Conservation (phyloP, 2,329 filamentous ascomycete genomes). For the Dothiorella sarmentorum region DNA sequence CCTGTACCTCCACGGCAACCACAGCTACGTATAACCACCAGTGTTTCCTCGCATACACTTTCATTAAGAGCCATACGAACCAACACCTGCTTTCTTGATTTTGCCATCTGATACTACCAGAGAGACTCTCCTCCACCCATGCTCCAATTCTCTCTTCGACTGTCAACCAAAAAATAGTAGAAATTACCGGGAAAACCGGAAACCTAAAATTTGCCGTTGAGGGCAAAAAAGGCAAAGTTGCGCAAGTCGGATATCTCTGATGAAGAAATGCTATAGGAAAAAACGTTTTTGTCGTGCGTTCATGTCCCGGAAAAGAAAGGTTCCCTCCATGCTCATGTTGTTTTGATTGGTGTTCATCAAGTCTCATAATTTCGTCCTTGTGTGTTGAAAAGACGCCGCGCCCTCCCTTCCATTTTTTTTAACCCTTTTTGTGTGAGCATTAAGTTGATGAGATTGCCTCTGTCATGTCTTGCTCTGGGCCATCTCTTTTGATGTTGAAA, state of each 20-base stretch:
- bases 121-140: no score
- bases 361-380: conserved; percentile 11
- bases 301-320: no score
- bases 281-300: background rate
- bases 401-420: background rate
- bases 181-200: background rate
- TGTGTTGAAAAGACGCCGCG: conserved; percentile 3
- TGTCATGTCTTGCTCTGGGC: background rate
- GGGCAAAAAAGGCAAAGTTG: background rate
- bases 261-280: background rate
- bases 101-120: no score
- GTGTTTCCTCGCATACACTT: no score
- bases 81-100: no score
- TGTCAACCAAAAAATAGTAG: background rate
- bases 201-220: conserved; percentile 9
- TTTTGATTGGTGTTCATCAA: background rate
- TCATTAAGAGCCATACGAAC: no score
- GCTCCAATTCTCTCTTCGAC: no score
- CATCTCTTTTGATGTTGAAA: conserved; percentile 10
- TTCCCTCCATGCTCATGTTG: background rate
- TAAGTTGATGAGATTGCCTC: background rate
- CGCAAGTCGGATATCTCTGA: conserved; percentile 11
- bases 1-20: no score
- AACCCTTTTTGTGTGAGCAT: background rate
- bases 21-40: no score